phyloP scores from a whole-genome alignment of 1,139 yeast species.

The Pichia sp. region DNA sequence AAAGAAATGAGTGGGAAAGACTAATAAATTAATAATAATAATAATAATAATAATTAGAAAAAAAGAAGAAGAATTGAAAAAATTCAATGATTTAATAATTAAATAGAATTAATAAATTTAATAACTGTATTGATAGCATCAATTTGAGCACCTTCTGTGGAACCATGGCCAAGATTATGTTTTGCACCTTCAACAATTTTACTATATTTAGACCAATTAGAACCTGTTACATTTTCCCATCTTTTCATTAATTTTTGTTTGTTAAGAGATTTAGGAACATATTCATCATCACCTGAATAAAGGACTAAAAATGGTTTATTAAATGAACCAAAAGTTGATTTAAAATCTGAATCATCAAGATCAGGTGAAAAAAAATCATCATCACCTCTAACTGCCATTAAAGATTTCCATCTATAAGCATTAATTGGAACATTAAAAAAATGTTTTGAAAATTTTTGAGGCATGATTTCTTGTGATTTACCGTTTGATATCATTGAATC shows the following conservation, averaged over 20 bases:
- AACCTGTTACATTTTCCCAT: constrained; percentile 43
- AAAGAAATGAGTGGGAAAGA: constrained; percentile 23
- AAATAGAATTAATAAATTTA: constrained; percentile 12
- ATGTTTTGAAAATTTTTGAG: constrained; percentile 40
- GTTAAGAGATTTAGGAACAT: constrained; percentile 48
- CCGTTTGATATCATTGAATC: constrained; percentile 40
- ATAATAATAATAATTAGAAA: too few species aligned
- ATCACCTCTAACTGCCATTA: constrained; percentile 55
- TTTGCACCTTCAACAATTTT: constrained; percentile 54
- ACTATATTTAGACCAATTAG: constrained; percentile 49
- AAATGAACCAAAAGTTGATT: constrained; percentile 51
- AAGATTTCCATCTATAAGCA: constrained; percentile 66
- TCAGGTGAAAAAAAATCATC: constrained; percentile 60
- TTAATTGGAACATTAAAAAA: constrained; percentile 51
- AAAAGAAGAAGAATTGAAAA: too few species aligned
- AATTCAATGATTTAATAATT: too few species aligned
- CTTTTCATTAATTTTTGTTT: constrained; percentile 40
- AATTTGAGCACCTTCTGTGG: constrained; percentile 25
- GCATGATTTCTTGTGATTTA: constrained; percentile 43
- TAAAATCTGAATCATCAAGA: constrained; percentile 38
- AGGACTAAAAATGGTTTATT: constrained; percentile 45
- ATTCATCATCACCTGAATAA: constrained; percentile 60
- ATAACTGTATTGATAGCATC: constrained; percentile 15
- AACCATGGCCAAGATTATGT: constrained; percentile 47
- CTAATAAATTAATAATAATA: neutral